Conservation (phyloP, 208 protist species). For the Wallacemonas collosoma region DNA sequence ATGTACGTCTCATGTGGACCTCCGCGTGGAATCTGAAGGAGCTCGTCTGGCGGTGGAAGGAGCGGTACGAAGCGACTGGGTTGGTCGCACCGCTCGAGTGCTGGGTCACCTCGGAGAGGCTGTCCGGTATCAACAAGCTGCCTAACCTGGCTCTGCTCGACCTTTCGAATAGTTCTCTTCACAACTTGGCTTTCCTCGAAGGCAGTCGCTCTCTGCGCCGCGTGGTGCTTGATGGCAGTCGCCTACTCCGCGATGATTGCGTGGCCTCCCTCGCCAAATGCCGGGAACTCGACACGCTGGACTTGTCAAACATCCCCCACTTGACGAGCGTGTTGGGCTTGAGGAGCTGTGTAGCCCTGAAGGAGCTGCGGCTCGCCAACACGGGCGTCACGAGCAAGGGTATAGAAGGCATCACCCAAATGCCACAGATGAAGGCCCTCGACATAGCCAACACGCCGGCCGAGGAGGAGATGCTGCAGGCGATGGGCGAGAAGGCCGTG, state of each 20-base stretch:
- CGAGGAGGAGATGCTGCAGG: conserved; percentile 28
- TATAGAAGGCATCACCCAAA: conserved; percentile 30
- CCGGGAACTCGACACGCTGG: conserved; percentile 40
- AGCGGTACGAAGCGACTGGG: conserved; percentile 51
- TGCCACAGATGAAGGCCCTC: conserved; percentile 42
- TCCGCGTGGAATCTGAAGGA: conserved; percentile 38
- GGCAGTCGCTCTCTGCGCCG: conserved; percentile 29
- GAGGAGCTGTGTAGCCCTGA: conserved; percentile 32
- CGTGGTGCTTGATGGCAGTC: conserved; percentile 45
- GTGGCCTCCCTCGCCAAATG: conserved; percentile 14
- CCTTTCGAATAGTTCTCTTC: conserved; percentile 45
- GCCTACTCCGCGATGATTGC: conserved; percentile 27
- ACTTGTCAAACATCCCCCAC: conserved; percentile 46
- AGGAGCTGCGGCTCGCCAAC: conserved; percentile 40
- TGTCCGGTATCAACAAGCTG: conserved; percentile 36
- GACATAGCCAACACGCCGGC: conserved; percentile 51
- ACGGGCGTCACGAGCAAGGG: conserved; percentile 45
- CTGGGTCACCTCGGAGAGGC: conserved; percentile 53
- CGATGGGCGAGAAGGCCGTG: conserved; percentile 18
- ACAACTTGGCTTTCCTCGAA: conserved; percentile 49
- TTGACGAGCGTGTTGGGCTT: conserved; percentile 57
- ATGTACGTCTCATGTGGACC: conserved; percentile 44
- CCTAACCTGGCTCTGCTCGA: conserved; percentile 42
- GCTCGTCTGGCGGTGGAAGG: conserved; percentile 71
- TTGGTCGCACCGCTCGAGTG: conserved; percentile 44